Conservation (phyloP, 2,329 filamentous ascomycete genomes). For the Endoconidiophora laricicola region DNA sequence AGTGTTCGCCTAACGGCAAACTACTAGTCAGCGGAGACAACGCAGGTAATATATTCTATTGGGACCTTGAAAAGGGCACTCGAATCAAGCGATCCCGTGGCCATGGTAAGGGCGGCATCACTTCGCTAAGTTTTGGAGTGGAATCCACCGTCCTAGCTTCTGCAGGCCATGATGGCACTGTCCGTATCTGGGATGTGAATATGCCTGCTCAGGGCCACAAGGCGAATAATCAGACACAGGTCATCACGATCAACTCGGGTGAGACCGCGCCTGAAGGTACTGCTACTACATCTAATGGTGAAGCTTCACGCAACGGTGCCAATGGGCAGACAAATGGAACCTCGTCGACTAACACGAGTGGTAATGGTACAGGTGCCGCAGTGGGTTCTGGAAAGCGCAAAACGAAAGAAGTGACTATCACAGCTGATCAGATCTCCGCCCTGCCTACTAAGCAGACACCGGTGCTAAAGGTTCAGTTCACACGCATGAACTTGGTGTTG, state of each 20-base stretch:
- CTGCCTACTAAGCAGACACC: conserved; percentile 95
- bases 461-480: conserved; percentile 84
- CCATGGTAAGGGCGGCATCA: conserved; percentile 84
- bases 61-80: conserved; percentile 77
- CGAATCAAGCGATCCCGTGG: conserved; percentile 86
- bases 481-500: conserved; percentile 84
- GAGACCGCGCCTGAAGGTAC: conserved; percentile 1
- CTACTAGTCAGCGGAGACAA: conserved; percentile 82
- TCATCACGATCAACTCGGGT: conserved; percentile 12
- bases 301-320: neutral
- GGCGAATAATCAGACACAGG: conserved; percentile 29
- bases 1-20: conserved; percentile 76
- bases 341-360: conserved; percentile 13
- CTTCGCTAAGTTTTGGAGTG: conserved; percentile 82
- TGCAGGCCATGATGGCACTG: conserved; percentile 79
- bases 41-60: conserved; percentile 78
- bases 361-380: conserved; percentile 17
- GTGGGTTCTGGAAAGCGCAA: conserved; percentile 47
- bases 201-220: conserved; percentile 49
- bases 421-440: conserved; percentile 82
- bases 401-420: conserved; percentile 77
- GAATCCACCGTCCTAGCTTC: conserved; percentile 85
- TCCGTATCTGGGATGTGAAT: conserved; percentile 84
- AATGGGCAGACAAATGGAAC: neutral
- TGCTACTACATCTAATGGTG: conserved; percentile 3